A percentile compares a stretch with the other conserved stretches of the same genome.
Conservation (phyloP, 208 protist species). For the Trichomonas vaginalis region DNA sequence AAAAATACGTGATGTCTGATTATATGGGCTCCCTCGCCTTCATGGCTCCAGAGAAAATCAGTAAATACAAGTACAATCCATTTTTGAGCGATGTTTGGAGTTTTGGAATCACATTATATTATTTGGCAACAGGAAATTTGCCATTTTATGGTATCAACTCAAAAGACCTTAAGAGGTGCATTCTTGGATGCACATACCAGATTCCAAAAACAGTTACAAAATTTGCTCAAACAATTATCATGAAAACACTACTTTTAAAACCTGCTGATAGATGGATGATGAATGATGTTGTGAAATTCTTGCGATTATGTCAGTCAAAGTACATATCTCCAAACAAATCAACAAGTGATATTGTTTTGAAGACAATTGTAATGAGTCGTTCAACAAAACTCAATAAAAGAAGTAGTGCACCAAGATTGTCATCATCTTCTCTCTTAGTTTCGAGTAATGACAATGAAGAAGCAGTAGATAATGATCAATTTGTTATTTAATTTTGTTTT, state of each 20-base stretch:
- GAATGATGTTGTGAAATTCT: neutral
- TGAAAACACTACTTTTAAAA: neutral
- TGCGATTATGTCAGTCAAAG: neutral
- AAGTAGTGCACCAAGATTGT: no score
- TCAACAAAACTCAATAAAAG: no score
- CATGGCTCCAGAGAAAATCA: neutral
- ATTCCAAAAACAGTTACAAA: neutral
- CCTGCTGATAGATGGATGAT: neutral
- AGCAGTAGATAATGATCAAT: no score
- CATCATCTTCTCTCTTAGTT: no score
- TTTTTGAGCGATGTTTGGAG: constrained; percentile 39
- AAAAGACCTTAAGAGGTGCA: neutral
- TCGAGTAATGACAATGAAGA: no score
- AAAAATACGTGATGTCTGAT: neutral
- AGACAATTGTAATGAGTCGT: neutral
- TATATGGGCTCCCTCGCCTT: neutral
- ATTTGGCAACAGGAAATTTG: constrained; percentile 33
- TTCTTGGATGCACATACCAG: neutral
- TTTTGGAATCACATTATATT: constrained; percentile 43
- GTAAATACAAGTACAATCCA: neutral
- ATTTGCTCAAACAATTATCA: neutral
- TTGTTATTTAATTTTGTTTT: no score
- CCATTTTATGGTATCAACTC: constrained; percentile 34
- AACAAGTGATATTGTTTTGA: neutral
- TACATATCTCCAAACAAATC: neutral